These are phyloP conservation scores for Dillenia suffruticosa DNA, from an alignment of 164 flowering plant species.

Conservation along the genomic window DNA sequence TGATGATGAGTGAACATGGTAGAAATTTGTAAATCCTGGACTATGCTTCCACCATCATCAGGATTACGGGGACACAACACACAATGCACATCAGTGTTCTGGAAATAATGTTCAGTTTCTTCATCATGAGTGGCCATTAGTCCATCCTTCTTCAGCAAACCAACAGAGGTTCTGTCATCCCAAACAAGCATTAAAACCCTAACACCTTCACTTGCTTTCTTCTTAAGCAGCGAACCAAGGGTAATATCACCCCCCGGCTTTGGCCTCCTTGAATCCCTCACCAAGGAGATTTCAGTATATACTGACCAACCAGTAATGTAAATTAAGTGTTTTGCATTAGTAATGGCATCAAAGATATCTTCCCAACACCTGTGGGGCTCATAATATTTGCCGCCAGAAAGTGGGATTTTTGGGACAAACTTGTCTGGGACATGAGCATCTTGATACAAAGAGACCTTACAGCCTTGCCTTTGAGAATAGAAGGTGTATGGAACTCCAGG, in stretches of 20 bases:
- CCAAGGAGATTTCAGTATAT: slow-evolving; percentile 49
- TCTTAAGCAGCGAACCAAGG: slow-evolving; percentile 55
- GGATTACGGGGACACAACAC: slow-evolving; percentile 62
- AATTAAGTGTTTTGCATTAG: slow-evolving; percentile 68
- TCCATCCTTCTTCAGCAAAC: slow-evolving; percentile 54
- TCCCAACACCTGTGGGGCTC: slow-evolving; percentile 82
- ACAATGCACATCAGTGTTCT: slow-evolving; percentile 55
- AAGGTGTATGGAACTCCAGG: slow-evolving; percentile 78
- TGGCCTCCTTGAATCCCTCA: slow-evolving; percentile 65
- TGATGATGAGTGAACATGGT: slow-evolving; percentile 68
- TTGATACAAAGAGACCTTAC: slow-evolving; percentile 72
- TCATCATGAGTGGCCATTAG: slow-evolving; percentile 79
- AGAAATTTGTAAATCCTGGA: slow-evolving; percentile 49
- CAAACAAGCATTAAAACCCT: slow-evolving; percentile 64
- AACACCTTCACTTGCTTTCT: slow-evolving; percentile 67
- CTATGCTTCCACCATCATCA: slow-evolving; percentile 58
- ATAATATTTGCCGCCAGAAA: slow-evolving; percentile 52
- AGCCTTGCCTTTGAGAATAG: slow-evolving; percentile 61
- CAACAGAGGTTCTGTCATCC: slow-evolving; percentile 69
- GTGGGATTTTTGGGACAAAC: slow-evolving; percentile 63
- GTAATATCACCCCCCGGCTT: slow-evolving; percentile 54
- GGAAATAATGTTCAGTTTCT: slow-evolving; percentile 52
- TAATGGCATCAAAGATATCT: slow-evolving; percentile 74
- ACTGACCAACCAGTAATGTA: slow-evolving; percentile 89
- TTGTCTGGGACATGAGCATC: slow-evolving; percentile 77